Percentiles rank a stretch among this genome's conserved stretches.
phyloP scores from a whole-genome alignment of 495 filamentous ascomycete species.

The Penicillium pancosmium region DNA sequence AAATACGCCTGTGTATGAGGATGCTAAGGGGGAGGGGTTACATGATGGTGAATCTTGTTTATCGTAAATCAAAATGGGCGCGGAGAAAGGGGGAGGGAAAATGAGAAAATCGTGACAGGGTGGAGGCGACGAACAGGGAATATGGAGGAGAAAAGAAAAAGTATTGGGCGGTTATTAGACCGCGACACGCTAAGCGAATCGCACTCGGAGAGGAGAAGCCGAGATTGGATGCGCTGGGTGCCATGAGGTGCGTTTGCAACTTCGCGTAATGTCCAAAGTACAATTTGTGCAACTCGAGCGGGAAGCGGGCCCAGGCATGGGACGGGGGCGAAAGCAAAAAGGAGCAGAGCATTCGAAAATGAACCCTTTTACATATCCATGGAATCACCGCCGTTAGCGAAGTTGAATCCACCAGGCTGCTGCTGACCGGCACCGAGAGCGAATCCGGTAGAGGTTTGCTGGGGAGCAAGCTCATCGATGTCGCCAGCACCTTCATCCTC shows the following conservation, averaged over 20 bases:
- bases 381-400: slow-evolving; percentile 83
- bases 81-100: slow-evolving; percentile 16
- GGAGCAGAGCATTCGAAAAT: slow-evolving; percentile 4
- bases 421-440: slow-evolving; percentile 78
- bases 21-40: slow-evolving; percentile 48
- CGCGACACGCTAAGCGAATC: neutral
- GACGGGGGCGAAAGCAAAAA: slow-evolving; percentile 1
- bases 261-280: neutral
- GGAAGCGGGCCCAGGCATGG: neutral
- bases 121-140: slow-evolving; percentile 12
- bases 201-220: neutral
- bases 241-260: neutral
- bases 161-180: neutral
- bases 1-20: slow-evolving; percentile 52
- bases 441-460: slow-evolving; percentile 73
- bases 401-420: slow-evolving; percentile 86
- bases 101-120: slow-evolving; percentile 27
- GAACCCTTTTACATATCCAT: slow-evolving; percentile 90
- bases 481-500: slow-evolving; percentile 88
- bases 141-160: slow-evolving; percentile 7
- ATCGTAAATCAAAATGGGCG: slow-evolving; percentile 45
- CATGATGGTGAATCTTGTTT: slow-evolving; percentile 64
- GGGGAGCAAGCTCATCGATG: slow-evolving; percentile 68
- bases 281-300: neutral
- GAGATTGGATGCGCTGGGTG: slow-evolving; percentile 8